Percentiles rank a stretch among this genome's conserved stretches.
These are phyloP conservation scores for Volvox reticuliferus DNA, from an alignment of 139 green algal species.

Conservation along the genomic window DNA sequence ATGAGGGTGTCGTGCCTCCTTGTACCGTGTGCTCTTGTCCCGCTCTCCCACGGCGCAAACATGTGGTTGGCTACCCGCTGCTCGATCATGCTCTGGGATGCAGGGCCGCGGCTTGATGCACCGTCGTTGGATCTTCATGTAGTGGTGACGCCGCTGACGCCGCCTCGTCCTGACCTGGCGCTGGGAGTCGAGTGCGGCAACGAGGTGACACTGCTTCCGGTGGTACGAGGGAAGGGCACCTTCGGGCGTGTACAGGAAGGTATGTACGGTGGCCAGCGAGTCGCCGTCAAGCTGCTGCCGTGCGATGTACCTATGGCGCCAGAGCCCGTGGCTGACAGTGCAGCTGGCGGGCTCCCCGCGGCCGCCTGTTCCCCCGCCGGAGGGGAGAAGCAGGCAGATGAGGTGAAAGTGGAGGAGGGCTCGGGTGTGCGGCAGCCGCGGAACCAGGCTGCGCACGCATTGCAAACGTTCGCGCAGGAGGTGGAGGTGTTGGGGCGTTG, in stretches of 20 bases:
- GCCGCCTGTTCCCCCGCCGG: not conserved
- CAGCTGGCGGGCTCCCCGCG: not conserved
- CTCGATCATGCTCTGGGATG: too few species aligned
- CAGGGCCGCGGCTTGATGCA: too few species aligned
- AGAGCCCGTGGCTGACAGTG: not conserved
- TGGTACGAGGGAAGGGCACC: slow-evolving; percentile 1
- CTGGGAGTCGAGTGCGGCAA: slow-evolving; percentile 25
- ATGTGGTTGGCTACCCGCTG: too few species aligned
- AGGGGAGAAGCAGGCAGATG: not conserved
- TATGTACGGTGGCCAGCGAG: slow-evolving; percentile 5
- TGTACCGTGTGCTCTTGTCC: too few species aligned
- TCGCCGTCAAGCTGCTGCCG: slow-evolving; percentile 32
- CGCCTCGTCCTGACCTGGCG: slow-evolving; percentile 17
- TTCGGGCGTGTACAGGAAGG: slow-evolving; percentile 25
- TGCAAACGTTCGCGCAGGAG: not conserved
- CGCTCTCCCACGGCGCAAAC: too few species aligned
- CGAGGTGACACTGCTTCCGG: slow-evolving; percentile 9
- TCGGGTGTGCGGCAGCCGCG: not conserved
- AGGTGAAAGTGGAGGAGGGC: not conserved
- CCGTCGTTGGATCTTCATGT: not conserved
- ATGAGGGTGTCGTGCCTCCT: too few species aligned
- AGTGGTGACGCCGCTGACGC: slow-evolving; percentile 6
- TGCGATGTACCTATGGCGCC: not conserved
- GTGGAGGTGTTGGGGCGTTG: slow-evolving; percentile 43
- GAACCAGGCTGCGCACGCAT: not conserved